These are phyloP conservation scores for Exophiala sp. DNA, from an alignment of 2,329 filamentous ascomycete species.

Conservation along the genomic window DNA sequence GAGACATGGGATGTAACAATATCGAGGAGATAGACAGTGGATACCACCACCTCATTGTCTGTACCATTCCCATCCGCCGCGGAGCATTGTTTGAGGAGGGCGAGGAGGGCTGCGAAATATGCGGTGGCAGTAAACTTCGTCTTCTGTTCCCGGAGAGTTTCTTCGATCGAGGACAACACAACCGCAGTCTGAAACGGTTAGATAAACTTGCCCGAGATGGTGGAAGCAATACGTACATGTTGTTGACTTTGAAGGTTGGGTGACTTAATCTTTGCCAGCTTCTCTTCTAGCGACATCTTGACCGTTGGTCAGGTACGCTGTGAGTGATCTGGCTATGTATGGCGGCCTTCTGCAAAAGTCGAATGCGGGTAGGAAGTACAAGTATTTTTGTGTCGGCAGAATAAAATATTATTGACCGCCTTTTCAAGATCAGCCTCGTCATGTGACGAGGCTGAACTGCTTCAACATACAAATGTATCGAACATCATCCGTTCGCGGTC, in stretches of 20 bases:
- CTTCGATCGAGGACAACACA: constrained; percentile 84
- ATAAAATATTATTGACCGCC: constrained; percentile 13
- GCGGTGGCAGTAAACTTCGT: constrained; percentile 76
- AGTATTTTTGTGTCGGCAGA: constrained; percentile 14
- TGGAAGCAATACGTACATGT: constrained; percentile 58
- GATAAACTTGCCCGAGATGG: neutral
- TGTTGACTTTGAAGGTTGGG: constrained; percentile 94
- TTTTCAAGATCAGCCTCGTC: constrained; percentile 2
- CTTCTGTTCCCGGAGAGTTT: constrained; percentile 83
- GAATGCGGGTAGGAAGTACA: constrained; percentile 5
- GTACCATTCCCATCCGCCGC: constrained; percentile 56
- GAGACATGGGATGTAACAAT: constrained; percentile 80
- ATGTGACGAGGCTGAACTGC: neutral
- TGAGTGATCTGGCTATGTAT: neutral
- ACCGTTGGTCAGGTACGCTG: neutral
- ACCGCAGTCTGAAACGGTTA: constrained; percentile 60
- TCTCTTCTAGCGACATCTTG: constrained; percentile 63
- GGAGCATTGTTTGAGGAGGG: constrained; percentile 73
- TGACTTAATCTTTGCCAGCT: constrained; percentile 93
- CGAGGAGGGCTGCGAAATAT: constrained; percentile 92
- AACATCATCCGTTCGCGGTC: too few species aligned
- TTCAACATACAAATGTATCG: too few species aligned
- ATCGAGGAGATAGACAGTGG: constrained; percentile 93
- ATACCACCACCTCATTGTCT: constrained; percentile 75
- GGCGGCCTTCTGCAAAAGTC: neutral